Evolutionary conservation across 371 early-diverging fungal species (phyloP).

Genomic region (Mortierella sp.): DNA sequence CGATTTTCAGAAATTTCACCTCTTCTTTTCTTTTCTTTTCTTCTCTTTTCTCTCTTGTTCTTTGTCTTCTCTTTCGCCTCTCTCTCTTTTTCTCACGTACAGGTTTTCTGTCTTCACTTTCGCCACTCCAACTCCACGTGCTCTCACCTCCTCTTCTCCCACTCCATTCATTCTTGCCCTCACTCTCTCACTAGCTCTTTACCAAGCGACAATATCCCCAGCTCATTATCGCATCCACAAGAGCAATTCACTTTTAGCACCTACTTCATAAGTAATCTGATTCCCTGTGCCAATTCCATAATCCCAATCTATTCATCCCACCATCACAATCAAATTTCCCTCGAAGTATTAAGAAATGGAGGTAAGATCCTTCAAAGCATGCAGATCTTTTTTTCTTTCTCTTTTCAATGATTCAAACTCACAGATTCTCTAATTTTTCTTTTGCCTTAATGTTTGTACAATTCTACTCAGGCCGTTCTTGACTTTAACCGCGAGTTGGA

Average conservation of each 20-base stretch:
- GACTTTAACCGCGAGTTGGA: conserved; percentile 93
- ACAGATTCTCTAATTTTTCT: not conserved
- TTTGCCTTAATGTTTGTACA: not conserved
- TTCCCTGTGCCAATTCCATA: not conserved
- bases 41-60: too few species aligned
- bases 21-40: too few species aligned
- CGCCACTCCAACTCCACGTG: not conserved
- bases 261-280: too few species aligned
- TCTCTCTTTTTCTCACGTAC: not conserved
- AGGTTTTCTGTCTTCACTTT: too few species aligned
- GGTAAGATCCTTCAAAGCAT: not conserved
- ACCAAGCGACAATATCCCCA: too few species aligned
- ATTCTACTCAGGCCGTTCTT: conserved; percentile 73
- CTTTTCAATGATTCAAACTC: not conserved
- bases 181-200: too few species aligned
- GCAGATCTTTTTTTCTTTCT: not conserved
- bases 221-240: too few species aligned
- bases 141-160: not conserved
- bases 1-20: too few species aligned
- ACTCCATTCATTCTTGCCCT: not conserved
- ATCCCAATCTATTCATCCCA: not conserved
- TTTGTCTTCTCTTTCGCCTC: too few species aligned
- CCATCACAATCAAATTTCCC: not conserved
- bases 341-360: not conserved
- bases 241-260: too few species aligned